Percentiles rank a stretch among this genome's conserved stretches.
These are phyloP conservation scores for Globisporangium nunn DNA, from an alignment of 352 stramenopile species.

Conservation along the genomic window DNA sequence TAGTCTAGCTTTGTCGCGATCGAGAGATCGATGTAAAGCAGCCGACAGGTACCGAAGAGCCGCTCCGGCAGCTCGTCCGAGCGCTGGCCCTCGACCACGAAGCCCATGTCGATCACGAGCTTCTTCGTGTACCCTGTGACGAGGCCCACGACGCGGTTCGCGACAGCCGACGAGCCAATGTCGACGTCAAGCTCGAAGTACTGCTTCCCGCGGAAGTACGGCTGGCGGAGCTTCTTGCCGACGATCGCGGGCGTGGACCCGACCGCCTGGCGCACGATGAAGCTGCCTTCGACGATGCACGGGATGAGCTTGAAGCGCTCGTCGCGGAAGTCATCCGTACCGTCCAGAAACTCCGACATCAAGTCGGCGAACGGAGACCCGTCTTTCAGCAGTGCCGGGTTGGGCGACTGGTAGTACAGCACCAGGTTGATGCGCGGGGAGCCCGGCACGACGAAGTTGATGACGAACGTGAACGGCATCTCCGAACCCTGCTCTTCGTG, in stretches of 20 bases:
- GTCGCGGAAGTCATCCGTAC: slow-evolving; percentile 69
- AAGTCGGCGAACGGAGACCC: slow-evolving; percentile 60
- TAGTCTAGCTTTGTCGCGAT: slow-evolving; percentile 25
- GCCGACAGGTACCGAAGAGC: slow-evolving; percentile 50
- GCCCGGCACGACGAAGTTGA: slow-evolving; percentile 74
- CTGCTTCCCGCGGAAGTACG: slow-evolving; percentile 45
- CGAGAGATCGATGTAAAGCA: slow-evolving; percentile 60
- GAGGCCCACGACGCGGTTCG: slow-evolving; percentile 66
- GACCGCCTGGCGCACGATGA: slow-evolving; percentile 75
- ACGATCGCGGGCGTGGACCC: slow-evolving; percentile 64
- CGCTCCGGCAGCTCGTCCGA: slow-evolving; percentile 62
- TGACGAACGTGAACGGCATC: slow-evolving; percentile 74
- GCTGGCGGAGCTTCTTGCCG: slow-evolving; percentile 71
- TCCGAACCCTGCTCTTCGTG: slow-evolving; percentile 49
- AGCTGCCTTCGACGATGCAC: slow-evolving; percentile 72
- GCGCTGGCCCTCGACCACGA: slow-evolving; percentile 58
- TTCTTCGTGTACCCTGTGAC: slow-evolving; percentile 74
- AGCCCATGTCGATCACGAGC: slow-evolving; percentile 80
- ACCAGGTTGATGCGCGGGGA: slow-evolving; percentile 53
- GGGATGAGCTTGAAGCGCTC: slow-evolving; percentile 81
- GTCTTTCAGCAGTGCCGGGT: slow-evolving; percentile 42
- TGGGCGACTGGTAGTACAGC: slow-evolving; percentile 62
- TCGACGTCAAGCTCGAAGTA: slow-evolving; percentile 80
- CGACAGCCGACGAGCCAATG: slow-evolving; percentile 62
- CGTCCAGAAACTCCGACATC: slow-evolving; percentile 68